These are phyloP conservation scores for Hypsizygus marmoreus DNA, from an alignment of 768 basidiomycete genomes.

Conservation along the genomic window DNA sequence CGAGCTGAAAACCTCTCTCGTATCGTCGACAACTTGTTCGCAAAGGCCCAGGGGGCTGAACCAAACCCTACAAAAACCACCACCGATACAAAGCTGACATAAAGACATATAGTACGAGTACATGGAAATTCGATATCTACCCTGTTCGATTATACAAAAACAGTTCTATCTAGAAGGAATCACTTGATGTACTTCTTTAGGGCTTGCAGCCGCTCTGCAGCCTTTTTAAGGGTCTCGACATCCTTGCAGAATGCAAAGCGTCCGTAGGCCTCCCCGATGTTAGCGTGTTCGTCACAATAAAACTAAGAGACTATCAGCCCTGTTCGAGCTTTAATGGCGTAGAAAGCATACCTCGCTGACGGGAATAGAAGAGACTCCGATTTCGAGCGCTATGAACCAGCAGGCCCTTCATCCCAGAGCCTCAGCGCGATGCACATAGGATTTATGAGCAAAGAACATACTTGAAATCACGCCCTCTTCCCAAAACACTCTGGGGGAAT, in stretches of 20 bases:
- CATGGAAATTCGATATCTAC: constrained; percentile 6
- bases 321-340: constrained; percentile 7
- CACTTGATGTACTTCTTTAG: constrained; percentile 64
- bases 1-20: constrained; percentile 65
- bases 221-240: constrained; percentile 74
- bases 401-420: constrained; percentile 62
- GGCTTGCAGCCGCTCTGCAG: constrained; percentile 79
- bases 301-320: constrained; percentile 52
- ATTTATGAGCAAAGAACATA: constrained; percentile 23
- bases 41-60: constrained; percentile 19
- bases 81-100: constrained; percentile 3
- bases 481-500: constrained; percentile 74
- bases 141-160: neutral
- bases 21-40: constrained; percentile 59
- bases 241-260: constrained; percentile 98
- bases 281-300: constrained; percentile 85
- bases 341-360: constrained; percentile 82
- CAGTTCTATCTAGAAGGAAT: constrained; percentile 3
- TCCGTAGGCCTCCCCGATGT: constrained; percentile 83
- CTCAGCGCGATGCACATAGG: neutral
- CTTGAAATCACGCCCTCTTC: constrained; percentile 88
- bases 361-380: constrained; percentile 92
- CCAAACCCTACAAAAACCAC: neutral
- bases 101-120: constrained; percentile 4
- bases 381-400: constrained; percentile 92